phyloP scores from a whole-genome alignment of 352 stramenopile genomes.

The Phytopythium vexans region DNA sequence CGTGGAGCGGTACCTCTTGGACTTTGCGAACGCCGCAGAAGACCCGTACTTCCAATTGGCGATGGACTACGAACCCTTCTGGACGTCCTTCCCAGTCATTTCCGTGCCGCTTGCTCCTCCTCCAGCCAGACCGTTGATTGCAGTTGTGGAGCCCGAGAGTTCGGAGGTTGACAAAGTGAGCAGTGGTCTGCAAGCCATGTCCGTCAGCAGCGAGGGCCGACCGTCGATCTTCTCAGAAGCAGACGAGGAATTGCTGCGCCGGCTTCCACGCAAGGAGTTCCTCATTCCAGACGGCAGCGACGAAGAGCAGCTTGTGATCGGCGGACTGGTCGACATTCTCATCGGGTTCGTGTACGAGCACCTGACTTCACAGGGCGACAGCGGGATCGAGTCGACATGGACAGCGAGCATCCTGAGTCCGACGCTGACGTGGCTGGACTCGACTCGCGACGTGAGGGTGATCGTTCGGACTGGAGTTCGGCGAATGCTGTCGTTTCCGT shows the following conservation, averaged over 20 bases:
- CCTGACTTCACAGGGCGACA: conserved; percentile 93
- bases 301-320: conserved; percentile 62
- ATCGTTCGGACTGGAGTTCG: conserved; percentile 78
- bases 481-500: conserved; percentile 95
- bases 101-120: background rate
- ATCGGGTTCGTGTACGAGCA: conserved; percentile 96
- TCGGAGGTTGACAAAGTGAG: conserved; percentile 16
- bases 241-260: conserved; percentile 74
- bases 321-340: conserved; percentile 92
- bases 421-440: conserved; percentile 94
- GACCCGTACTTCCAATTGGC: conserved; percentile 93
- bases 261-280: conserved; percentile 79
- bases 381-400: conserved; percentile 96
- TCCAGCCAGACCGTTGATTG: background rate
- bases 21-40: conserved; percentile 88
- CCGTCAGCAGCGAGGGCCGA: conserved; percentile 10
- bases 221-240: conserved; percentile 36
- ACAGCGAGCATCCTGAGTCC: conserved; percentile 94
- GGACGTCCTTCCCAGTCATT: conserved; percentile 52
- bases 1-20: conserved; percentile 93
- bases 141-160: background rate
- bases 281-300: conserved; percentile 51
- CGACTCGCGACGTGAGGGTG: conserved; percentile 43
- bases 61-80: conserved; percentile 90
- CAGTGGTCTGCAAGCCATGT: conserved; percentile 18